These are phyloP conservation scores for Datura wrightii DNA, from an alignment of 257 asterid genomes.

Conservation along the genomic window DNA sequence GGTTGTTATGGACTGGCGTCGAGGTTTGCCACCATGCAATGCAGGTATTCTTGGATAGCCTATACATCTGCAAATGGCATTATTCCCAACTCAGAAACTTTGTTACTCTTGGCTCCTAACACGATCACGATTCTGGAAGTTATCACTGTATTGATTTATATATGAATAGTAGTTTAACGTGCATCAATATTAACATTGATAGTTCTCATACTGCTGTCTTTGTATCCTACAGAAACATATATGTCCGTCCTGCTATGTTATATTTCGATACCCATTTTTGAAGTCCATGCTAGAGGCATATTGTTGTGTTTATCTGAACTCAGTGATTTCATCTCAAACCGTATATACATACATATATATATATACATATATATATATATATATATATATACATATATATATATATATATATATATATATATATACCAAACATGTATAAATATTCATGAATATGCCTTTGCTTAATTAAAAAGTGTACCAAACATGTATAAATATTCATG, in stretches of 20 bases:
- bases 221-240: conserved; percentile 10
- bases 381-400: too few relatives aligned
- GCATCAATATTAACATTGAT: neutral
- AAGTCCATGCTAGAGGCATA: neutral
- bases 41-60: conserved; percentile 17
- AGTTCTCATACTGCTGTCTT: neutral
- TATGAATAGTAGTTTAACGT: neutral
- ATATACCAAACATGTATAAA: too few relatives aligned
- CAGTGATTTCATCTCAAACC: too few relatives aligned
- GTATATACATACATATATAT: too few relatives aligned
- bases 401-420: too few relatives aligned
- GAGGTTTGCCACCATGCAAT: conserved; percentile 47
- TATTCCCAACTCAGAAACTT: neutral
- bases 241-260: neutral
- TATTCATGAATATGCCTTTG: too few relatives aligned
- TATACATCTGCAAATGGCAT: neutral
- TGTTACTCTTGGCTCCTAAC: neutral
- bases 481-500: too few relatives aligned
- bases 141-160: neutral
- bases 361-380: too few relatives aligned
- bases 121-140: neutral
- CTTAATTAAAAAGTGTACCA: too few relatives aligned
- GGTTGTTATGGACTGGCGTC: conserved; percentile 79
- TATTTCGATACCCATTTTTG: neutral
- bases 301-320: too few relatives aligned